phyloP scores from a whole-genome alignment of 257 asterid species.

The Solanum boliviense region DNA sequence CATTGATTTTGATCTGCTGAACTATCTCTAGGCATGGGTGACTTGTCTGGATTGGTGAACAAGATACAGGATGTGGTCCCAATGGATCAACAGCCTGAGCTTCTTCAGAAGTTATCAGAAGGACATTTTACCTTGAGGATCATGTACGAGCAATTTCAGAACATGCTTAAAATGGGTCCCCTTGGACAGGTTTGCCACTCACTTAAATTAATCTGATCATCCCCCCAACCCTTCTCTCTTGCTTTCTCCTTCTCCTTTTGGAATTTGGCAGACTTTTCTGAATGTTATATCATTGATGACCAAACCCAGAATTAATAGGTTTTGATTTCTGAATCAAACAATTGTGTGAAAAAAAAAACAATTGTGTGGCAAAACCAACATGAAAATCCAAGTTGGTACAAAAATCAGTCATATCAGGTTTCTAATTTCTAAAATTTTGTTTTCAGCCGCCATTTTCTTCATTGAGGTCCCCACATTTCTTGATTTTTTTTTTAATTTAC shows the following conservation, averaged over 20 bases:
- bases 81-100: slow-evolving; percentile 99
- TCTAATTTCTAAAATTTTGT: neutral
- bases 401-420: neutral
- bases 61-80: slow-evolving; percentile 95
- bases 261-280: neutral
- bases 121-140: slow-evolving; percentile 84
- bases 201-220: neutral
- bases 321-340: neutral
- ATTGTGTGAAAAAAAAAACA: neutral
- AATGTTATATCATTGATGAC: neutral
- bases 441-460: neutral
- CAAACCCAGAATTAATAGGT: neutral
- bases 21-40: slow-evolving; percentile 71
- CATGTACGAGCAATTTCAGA: slow-evolving; percentile 91
- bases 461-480: neutral
- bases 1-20: neutral
- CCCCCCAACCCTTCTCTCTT: neutral
- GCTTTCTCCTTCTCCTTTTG: neutral
- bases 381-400: neutral
- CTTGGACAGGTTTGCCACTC: slow-evolving; percentile 69
- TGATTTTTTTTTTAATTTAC: neutral
- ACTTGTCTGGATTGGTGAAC: slow-evolving; percentile 98
- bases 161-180: slow-evolving; percentile 89
- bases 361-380: neutral
- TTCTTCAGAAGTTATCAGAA: slow-evolving; percentile 88